A percentile compares a stretch with the other conserved stretches of the same genome.
phyloP scores from a whole-genome alignment of 2,329 filamentous ascomycete species.

The Fusarium sp. region DNA sequence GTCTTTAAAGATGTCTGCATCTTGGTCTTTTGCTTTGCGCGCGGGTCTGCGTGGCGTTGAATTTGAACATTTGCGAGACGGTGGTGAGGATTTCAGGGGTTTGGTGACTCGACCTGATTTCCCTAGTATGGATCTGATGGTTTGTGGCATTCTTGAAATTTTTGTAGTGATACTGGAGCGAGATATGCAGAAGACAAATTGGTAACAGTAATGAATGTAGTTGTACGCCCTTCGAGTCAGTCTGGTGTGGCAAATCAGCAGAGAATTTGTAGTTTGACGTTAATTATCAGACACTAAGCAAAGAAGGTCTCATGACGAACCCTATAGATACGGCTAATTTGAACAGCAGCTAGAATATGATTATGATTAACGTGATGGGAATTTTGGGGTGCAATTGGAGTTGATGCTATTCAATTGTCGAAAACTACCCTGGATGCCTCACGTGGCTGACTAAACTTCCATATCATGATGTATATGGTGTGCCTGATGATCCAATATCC shows the following conservation, averaged over 20 bases:
- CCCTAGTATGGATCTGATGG: constrained; percentile 57
- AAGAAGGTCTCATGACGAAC: neutral
- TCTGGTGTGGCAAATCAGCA: constrained; percentile 39
- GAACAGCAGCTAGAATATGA: neutral
- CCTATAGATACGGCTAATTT: neutral
- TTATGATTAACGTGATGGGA: neutral
- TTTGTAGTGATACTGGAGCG: neutral
- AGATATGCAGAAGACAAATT: neutral
- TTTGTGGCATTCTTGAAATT: constrained; percentile 47
- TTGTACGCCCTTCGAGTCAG: constrained; percentile 10
- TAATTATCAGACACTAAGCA: neutral
- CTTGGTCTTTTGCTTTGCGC: constrained; percentile 42
- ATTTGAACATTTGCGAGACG: constrained; percentile 34
- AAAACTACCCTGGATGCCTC: constrained; percentile 2
- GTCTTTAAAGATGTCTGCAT: constrained; percentile 54
- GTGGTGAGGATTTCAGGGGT: constrained; percentile 36
- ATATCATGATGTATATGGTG: neutral
- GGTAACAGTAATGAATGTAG: neutral
- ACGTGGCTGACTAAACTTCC: constrained; percentile 36
- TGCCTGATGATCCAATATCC: neutral
- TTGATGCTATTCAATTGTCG: constrained; percentile 7
- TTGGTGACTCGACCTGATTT: constrained; percentile 55
- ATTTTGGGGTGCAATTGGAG: neutral
- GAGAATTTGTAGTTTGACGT: constrained; percentile 12
- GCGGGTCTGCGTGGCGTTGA: constrained; percentile 48